A percentile compares a stretch with the other conserved stretches of the same genome.
Conservation (phyloP, 1,284 basidiomycete species). For the Ceratobasidium sp. region DNA sequence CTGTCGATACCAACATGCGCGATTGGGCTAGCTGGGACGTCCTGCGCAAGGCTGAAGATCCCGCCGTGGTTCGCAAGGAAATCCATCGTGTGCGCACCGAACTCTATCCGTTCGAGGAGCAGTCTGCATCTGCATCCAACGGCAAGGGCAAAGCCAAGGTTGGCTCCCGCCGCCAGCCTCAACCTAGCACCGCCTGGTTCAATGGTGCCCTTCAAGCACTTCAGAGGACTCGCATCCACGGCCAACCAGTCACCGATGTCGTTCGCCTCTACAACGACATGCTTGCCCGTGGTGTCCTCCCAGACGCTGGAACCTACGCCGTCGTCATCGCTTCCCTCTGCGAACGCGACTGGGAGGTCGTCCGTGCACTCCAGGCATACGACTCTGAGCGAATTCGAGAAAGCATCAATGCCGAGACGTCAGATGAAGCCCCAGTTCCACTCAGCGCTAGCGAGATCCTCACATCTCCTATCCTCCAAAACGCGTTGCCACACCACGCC, state of each 20-base stretch:
- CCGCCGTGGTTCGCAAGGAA: slow-evolving; percentile 14
- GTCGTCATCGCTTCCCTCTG: slow-evolving; percentile 75
- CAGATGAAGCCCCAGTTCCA: slow-evolving; percentile 1
- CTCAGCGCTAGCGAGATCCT: slow-evolving; percentile 37
- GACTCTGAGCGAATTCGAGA: slow-evolving; percentile 56
- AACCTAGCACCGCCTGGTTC: slow-evolving; percentile 61
- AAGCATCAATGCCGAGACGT: slow-evolving; percentile 34
- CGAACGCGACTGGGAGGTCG: slow-evolving; percentile 77
- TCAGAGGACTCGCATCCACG: slow-evolving; percentile 59
- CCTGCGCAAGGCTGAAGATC: slow-evolving; percentile 6
- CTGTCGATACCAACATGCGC: slow-evolving; percentile 34
- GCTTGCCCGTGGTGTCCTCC: slow-evolving; percentile 71
- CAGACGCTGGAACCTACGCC: slow-evolving; percentile 76
- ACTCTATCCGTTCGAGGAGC: slow-evolving; percentile 27
- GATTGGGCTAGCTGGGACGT: slow-evolving; percentile 24
- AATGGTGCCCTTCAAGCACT: slow-evolving; percentile 74
- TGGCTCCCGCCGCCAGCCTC: slow-evolving; percentile 20
- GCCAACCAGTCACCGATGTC: slow-evolving; percentile 69
- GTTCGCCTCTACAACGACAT: slow-evolving; percentile 82
- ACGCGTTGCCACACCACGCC: slow-evolving; percentile 37
- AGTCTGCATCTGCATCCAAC: background rate
- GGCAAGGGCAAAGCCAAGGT: slow-evolving; percentile 27
- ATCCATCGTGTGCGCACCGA: slow-evolving; percentile 31
- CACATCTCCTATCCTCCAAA: background rate
- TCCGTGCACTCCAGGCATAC: slow-evolving; percentile 59